Percentiles rank a stretch among this genome's conserved stretches.
Evolutionary conservation across 78 protist genomes (phyloP).

Genomic region (Dictyostelium intermedium): DNA sequence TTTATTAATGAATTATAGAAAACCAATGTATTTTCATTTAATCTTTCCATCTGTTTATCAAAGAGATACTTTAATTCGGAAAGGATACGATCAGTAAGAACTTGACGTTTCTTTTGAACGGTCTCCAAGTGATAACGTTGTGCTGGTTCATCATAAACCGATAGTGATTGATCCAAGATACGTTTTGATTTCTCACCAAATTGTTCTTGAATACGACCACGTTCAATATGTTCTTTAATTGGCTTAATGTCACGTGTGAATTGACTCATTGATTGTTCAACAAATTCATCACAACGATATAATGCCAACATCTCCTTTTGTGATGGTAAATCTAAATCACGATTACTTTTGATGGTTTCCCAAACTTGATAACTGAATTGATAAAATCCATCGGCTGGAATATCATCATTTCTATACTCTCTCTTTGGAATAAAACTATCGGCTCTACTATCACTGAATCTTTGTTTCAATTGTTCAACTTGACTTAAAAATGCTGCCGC

Average conservation of each 20-base stretch:
- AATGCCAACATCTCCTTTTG: slow-evolving; percentile 93
- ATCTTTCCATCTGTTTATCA: slow-evolving; percentile 57
- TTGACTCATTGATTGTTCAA: slow-evolving; percentile 14
- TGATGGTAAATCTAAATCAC: slow-evolving; percentile 94
- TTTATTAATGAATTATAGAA: slow-evolving; percentile 47
- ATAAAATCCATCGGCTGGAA: slow-evolving; percentile 90
- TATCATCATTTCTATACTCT: slow-evolving; percentile 63
- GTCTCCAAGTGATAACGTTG: slow-evolving; percentile 40
- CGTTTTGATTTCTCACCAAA: slow-evolving; percentile 54
- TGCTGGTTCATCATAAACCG: slow-evolving; percentile 42
- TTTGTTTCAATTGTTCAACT: slow-evolving; percentile 46
- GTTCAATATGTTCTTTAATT: slow-evolving; percentile 42
- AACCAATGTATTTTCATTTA: slow-evolving; percentile 42
- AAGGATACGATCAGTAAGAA: slow-evolving; percentile 22
- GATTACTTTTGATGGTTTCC: slow-evolving; percentile 90
- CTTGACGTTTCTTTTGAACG: slow-evolving; percentile 38
- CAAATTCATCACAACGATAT: slow-evolving; percentile 92
- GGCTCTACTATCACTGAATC: slow-evolving; percentile 41
- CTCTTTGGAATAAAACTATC: slow-evolving; percentile 66
- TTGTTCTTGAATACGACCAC: slow-evolving; percentile 24
- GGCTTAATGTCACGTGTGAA: slow-evolving; percentile 49
- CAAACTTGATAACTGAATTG: slow-evolving; percentile 82
- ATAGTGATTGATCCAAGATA: not conserved
- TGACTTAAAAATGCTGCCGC: slow-evolving; percentile 55
- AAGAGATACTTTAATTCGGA: slow-evolving; percentile 18